A percentile compares a stretch with the other conserved stretches of the same genome.
phyloP scores from a whole-genome alignment of 2,329 filamentous ascomycete species.

The Pseudogymnoascus sp. region DNA sequence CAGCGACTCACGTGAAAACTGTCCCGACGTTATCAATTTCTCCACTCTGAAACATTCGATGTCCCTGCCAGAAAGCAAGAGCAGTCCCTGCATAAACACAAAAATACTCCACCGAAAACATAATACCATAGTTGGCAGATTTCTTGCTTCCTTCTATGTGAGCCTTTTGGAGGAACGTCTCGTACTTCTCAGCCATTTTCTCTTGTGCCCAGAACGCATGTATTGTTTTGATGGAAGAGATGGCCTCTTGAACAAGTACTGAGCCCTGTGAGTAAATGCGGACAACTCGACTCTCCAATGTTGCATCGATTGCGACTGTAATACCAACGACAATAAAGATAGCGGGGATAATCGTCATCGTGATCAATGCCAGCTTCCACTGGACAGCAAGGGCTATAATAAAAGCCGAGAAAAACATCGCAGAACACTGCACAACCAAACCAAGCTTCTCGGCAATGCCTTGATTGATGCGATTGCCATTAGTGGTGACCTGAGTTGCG shows the following conservation, averaged over 20 bases:
- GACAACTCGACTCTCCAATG: constrained; percentile 37
- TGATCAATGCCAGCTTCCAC: constrained; percentile 36
- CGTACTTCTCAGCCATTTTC: constrained; percentile 36
- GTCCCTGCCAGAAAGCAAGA: constrained; percentile 44
- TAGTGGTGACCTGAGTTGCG: constrained; percentile 40
- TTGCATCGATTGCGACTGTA: constrained; percentile 34
- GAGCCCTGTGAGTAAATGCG: constrained; percentile 36
- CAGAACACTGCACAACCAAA: constrained; percentile 33
- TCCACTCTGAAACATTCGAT: constrained; percentile 37
- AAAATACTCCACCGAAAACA: constrained; percentile 40
- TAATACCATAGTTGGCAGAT: constrained; percentile 34
- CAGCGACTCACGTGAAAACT: constrained; percentile 36
- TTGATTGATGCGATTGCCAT: constrained; percentile 37
- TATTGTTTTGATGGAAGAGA: constrained; percentile 40
- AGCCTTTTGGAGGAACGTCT: constrained; percentile 35
- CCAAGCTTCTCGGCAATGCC: constrained; percentile 39
- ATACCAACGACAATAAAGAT: constrained; percentile 35
- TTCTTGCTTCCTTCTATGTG: constrained; percentile 35
- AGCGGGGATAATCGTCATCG: constrained; percentile 38
- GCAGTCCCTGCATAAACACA: constrained; percentile 40
- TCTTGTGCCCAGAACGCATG: constrained; percentile 43
- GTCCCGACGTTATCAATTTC: constrained; percentile 38
- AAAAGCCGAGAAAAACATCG: constrained; percentile 32
- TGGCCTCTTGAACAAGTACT: constrained; percentile 40
- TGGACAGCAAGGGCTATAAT: constrained; percentile 31